Evolutionary conservation across 768 basidiomycete species (phyloP), one percentile per base, ranked within the genome.

Genomic region (Brasilioporus rufonigricans): DNA sequence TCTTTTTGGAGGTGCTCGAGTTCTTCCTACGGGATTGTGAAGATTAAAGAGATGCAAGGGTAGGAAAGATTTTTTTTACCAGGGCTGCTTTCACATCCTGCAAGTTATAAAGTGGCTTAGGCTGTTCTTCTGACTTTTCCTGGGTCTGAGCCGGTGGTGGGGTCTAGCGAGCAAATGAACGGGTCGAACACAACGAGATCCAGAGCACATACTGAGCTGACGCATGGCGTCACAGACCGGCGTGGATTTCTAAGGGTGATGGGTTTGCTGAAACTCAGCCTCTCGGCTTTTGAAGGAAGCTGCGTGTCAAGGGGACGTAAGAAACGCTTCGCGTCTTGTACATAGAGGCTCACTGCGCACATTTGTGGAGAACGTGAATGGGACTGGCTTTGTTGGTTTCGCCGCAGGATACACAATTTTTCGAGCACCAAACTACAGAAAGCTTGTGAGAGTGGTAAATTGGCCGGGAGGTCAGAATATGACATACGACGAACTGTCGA

Each of bases 361-460:
- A 32, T 24, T 50, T 13, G 33, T 43, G 12, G 51, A 50, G 39
- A 59, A 58, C 8, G 48, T 48, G n/a, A 60, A 60, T 7, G 56
- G 38, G 27, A 23, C 24, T 9, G 47, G 43, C 33, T 46, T 43
- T 8, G 48, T 46, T 8, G 47, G n/a, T 11, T 44, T 38, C 8
- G 7, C 26, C 33, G 5, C 8, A 7, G 58, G 44, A 47, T 50
- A 43, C 21, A 35, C 29, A 35, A 40, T 21, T 19, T 57, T 45
- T 24, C 38, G 48, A 50, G n/a, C 19, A 26, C 55, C 58, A 50
- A 59, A 59, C 58, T 59, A 8, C 5, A 43, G 9, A 24, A 31
- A n/a, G 31, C 2, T 5, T 8, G 5, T 18, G 24, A 1, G 18
- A 38, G 36, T 18, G 13, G 29, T 39, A 10, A n/a, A 14, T 27